Evolutionary conservation across 352 stramenopile genomes (phyloP), one percentile per base, ranked within the genome.

Genomic region (Phytophthora idaei): DNA sequence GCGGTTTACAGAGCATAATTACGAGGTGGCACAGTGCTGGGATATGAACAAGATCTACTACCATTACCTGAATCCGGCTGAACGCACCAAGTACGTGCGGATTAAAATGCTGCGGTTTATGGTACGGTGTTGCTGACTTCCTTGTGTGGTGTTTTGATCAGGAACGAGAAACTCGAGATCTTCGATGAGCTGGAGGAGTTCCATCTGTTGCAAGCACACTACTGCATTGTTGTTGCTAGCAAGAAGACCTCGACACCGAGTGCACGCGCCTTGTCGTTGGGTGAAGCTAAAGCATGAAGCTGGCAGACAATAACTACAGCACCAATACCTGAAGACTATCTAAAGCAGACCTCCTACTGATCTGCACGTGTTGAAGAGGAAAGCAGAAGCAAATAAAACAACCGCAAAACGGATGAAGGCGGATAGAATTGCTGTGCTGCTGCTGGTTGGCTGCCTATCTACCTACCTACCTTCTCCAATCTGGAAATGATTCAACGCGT

Each of bases 21-120:
- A 92, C 52, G 81, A 81, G 37, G 67, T 81, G 27, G 86, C 83
- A 28, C 80, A 95, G 60, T 92, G 88, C 60, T 90, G 82, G 76
- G 87, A 97, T 76, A 97, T 97, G 90, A 95, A 97, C 79, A 77
- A 94, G 57, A 80, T 98, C 27, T 97, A 97, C 74, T 97, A 97
- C 64, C 83, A 96, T 37, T 96, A 81, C 66, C 61, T 98, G 17
- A 74, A 92, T 50, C 63, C 77, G 1, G 46, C 54, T 8, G 89
- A 97, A 57, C 86, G 87, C 17, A 53, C 62, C 17, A 81, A 88
- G 87, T 92, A 83, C 50, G 86, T 71, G 5, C 6, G 7, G 54
- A 34, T 46, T 50, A n/a, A 11, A 6, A 36, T 44, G 34, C 12
- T 34, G 0, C 50, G 9, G 28, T 12, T n/a, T 64, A 61, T 28